Base-by-base conservation (phyloP, 257 asterid genomes). In the Linderniella brevidens region DNA sequence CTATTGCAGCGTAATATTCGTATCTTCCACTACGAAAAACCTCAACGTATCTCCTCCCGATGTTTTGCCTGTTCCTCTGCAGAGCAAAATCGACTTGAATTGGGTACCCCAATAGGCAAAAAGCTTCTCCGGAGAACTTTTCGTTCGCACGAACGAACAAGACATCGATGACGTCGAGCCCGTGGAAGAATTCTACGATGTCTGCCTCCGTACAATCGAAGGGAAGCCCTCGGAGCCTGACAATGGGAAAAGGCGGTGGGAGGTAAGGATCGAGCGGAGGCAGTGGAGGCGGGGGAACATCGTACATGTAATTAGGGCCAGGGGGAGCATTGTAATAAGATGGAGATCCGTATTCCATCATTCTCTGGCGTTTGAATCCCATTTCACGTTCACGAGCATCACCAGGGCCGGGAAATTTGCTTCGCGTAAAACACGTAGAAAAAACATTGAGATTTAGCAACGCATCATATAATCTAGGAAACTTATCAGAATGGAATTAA, bases 151-250 rank as follows among this genome's bases (percentile, higher is more conserved):
- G 95, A 20, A 80, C 81, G 57, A 88, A 75, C 37, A 88, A 75
- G 55, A 84, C 86, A 39, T 88, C 97, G 55, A 88, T 58, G 20
- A 88, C 82, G 56, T 88, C 97, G 35, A 84, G 65, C 37, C 82
- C 86, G 46, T 59, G 84, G 50, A 88, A 83, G 77, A 87, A 83
- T n/a, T 87, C 97, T 5, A 72, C 73, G 15, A 87, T 68, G 52
- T 87, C 90, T 47, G 71, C 61, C 67, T 83, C 95, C 8, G 90
- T 58, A 55, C 97, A 87, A 54, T 83, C 90, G 53, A 75, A 83
- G 11, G 97, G 97, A n/a, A 87, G 95, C 60, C 97, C 95, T 19
- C 97, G 86, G 52, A 87, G 92, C 13, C 97, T 78, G 39, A 87
- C 95, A 44, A 83, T 92, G 16, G 97, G 97, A 62, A 87, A 83